Conservation (phyloP, 1,139 yeast species). For the Geotrichum australiense region DNA sequence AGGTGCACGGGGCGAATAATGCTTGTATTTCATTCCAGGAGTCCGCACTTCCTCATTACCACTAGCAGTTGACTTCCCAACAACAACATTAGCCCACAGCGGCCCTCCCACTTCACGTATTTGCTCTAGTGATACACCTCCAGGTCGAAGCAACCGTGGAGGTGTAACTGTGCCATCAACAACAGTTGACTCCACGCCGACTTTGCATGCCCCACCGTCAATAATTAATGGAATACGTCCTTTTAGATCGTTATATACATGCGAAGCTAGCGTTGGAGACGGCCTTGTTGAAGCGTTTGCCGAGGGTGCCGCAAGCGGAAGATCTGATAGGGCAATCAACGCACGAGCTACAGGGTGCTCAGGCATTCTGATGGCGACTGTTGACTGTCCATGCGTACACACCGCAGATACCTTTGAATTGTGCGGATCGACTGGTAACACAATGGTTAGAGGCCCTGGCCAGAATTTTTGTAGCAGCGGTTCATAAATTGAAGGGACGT, state of each 20-base stretch:
- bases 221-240: conserved; percentile 78
- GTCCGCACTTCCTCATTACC: conserved; percentile 70
- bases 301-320: conserved; percentile 94
- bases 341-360: conserved; percentile 86
- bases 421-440: conserved; percentile 46
- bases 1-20: conserved; percentile 84
- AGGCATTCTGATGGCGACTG: conserved; percentile 90
- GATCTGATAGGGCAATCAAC: conserved; percentile 73
- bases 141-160: conserved; percentile 87
- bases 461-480: conserved; percentile 62
- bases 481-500: conserved; percentile 60
- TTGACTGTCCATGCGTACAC: conserved; percentile 81
- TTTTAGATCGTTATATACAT: conserved; percentile 70
- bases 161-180: conserved; percentile 81
- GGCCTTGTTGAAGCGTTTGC: conserved; percentile 96
- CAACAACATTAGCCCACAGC: conserved; percentile 53
- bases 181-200: conserved; percentile 92
- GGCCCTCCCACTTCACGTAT: conserved; percentile 57
- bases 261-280: conserved; percentile 82
- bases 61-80: conserved; percentile 63
- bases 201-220: conserved; percentile 87
- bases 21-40: conserved; percentile 97
- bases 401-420: conserved; percentile 47
- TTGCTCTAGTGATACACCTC: conserved; percentile 81
- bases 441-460: conserved; percentile 94